phyloP scores from a whole-genome alignment of 2,329 filamentous ascomycete genomes.

The Pseudogymnoascus sp. region DNA sequence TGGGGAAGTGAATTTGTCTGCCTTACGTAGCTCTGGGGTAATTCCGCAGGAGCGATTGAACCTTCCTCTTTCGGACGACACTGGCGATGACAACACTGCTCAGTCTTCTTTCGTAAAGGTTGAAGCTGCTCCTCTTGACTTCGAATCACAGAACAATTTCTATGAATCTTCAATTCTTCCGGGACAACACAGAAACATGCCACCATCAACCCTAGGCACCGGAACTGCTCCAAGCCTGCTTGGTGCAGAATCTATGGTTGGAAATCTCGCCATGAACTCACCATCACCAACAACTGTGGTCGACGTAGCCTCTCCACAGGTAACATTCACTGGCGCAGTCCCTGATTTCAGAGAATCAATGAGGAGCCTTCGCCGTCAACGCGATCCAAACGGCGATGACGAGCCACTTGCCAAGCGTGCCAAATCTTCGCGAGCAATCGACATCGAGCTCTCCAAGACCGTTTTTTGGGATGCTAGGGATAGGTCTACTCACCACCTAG shows the following conservation, averaged over 20 bases:
- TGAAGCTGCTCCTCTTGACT: not conserved
- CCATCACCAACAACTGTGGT: conserved; percentile 16
- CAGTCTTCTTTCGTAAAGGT: not conserved
- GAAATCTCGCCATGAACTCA: conserved; percentile 26
- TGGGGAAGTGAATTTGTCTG: conserved; percentile 25
- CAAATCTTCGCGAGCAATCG: conserved; percentile 48
- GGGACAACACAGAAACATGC: not conserved
- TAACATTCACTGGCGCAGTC: conserved; percentile 1
- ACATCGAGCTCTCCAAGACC: conserved; percentile 46
- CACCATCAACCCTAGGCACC: not conserved
- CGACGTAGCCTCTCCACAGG: conserved; percentile 13
- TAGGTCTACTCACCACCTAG: conserved; percentile 47
- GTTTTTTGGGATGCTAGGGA: conserved; percentile 50
- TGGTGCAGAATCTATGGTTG: conserved; percentile 27
- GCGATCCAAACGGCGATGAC: conserved; percentile 18
- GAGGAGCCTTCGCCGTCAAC: conserved; percentile 24
- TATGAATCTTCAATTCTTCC: not conserved
- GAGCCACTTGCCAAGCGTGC: conserved; percentile 38
- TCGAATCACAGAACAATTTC: not conserved
- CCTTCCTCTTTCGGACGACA: conserved; percentile 18
- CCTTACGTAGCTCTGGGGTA: conserved; percentile 25
- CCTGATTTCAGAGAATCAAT: conserved; percentile 11
- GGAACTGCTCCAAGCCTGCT: conserved; percentile 23
- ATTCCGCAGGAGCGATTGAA: conserved; percentile 22
- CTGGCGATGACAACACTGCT: not conserved